phyloP scores from a whole-genome alignment of 1,284 basidiomycete species.

The Blastosporella zonata region DNA sequence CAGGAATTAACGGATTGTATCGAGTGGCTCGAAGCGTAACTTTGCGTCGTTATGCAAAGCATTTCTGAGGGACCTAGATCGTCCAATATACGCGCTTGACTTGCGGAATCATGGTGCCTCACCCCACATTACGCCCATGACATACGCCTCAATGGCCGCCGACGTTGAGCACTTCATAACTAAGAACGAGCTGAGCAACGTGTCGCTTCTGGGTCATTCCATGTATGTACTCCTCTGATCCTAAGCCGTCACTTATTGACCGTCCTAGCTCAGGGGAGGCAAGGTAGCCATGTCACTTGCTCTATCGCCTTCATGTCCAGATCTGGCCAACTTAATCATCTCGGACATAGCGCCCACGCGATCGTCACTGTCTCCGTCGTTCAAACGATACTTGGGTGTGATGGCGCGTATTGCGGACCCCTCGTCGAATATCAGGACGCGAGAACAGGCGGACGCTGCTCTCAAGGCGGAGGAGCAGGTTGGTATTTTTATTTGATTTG shows the following conservation, averaged over 20 bases:
- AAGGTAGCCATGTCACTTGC: conserved; percentile 25
- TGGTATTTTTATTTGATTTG: neutral
- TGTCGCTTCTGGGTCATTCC: conserved; percentile 23
- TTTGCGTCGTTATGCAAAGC: conserved; percentile 75
- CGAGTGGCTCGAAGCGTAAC: conserved; percentile 79
- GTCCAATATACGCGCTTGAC: conserved; percentile 77
- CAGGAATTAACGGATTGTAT: neutral
- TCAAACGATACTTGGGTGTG: conserved; percentile 58
- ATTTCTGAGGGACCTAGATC: conserved; percentile 54
- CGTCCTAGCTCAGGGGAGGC: conserved; percentile 16
- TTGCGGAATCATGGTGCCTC: conserved; percentile 83
- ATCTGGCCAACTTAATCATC: conserved; percentile 66
- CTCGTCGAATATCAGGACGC: conserved; percentile 45
- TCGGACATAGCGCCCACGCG: conserved; percentile 79
- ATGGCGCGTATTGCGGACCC: conserved; percentile 65
- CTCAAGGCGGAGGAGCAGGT: conserved; percentile 62
- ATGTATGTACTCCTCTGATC: conserved; percentile 12
- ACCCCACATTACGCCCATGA: conserved; percentile 68
- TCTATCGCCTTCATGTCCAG: conserved; percentile 19
- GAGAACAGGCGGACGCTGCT: conserved; percentile 65
- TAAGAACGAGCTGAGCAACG: conserved; percentile 10
- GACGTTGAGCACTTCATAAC: conserved; percentile 37
- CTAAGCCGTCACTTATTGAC: neutral
- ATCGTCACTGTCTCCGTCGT: conserved; percentile 63
- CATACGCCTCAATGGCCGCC: conserved; percentile 68